Evolutionary conservation across 192 early-diverging fungal species (phyloP), one percentile per base, ranked within the genome.

Genomic region (Jimgerdemannia lactiflua): DNA sequence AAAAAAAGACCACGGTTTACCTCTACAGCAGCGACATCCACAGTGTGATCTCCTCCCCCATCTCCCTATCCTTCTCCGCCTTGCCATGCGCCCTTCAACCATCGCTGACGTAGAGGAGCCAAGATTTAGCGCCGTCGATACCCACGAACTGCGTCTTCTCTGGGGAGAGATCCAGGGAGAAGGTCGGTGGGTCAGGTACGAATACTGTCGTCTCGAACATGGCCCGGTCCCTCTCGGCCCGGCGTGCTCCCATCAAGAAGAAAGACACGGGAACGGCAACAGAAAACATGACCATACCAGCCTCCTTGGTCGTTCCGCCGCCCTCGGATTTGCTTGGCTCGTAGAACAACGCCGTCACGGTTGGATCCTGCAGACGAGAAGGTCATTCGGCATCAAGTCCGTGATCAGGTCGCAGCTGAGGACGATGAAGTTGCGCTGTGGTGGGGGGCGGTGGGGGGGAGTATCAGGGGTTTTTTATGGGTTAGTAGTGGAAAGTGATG

Each of bases 331-430:
- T 92, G 77, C 80, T 86, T 19, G 88, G 84, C 72, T 95, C 94
- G 78, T 92, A 98, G 78, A 97, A 93, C 71, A 98, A 71, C 3
- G 93, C 86, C 1, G 93, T 92, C 64, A 94, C 86, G 18, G 98
- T 90, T 17, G 96, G 92, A 64, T 91, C 90, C 39, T 90, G 85
- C 19, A 91, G 81, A 39, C 95, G 75, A 99, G 82, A 65, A 99
- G 84, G 43, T 91, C 88, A 73, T 91, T 90, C 42, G 97, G 91
- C 7, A 92, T 88, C 14, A 96, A 85, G 42, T 95, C 92, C n/a
- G 94, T 92, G 54, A 97, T 86, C 43, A 96, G 78, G 82, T 99
- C 98, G 80, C 96, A 98, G 70, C 92, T 89, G 65, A 99, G 82
- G 9, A 99, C 92, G 64, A 99, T 91, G 66, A 99, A 96, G 78